A percentile compares a stretch with the other conserved stretches of the same genome.
Evolutionary conservation across 305 asterid species (phyloP).

Genomic region (Rubia balearica): DNA sequence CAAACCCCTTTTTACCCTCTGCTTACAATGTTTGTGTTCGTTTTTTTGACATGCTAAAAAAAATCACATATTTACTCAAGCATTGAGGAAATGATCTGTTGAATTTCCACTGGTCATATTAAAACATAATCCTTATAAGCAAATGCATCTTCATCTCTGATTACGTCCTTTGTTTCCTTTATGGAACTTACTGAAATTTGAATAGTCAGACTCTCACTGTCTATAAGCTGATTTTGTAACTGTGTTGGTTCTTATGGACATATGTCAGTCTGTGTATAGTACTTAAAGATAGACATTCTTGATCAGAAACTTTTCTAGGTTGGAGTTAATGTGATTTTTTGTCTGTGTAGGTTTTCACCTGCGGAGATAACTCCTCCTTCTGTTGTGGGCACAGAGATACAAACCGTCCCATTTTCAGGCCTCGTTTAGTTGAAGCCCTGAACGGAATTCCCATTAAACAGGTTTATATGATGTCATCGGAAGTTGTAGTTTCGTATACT

Average conservation of each 20-base stretch:
- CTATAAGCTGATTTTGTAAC: neutral
- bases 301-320: neutral
- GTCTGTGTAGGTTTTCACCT: slow-evolving; percentile 60
- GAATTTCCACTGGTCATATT: neutral
- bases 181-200: neutral
- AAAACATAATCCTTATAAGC: neutral
- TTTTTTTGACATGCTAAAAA: neutral
- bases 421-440: slow-evolving; percentile 64
- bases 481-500: neutral
- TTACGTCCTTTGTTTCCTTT: neutral
- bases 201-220: neutral
- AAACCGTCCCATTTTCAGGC: slow-evolving; percentile 64
- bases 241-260: neutral
- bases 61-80: neutral
- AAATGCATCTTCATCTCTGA: neutral
- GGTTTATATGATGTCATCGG: slow-evolving; percentile 26
- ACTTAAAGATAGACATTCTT: neutral
- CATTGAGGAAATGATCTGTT: neutral
- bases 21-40: neutral
- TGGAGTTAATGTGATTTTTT: slow-evolving; percentile 18
- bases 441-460: slow-evolving; percentile 65
- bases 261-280: neutral
- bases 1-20: slow-evolving; percentile 6
- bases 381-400: slow-evolving; percentile 79
- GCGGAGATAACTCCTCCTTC: slow-evolving; percentile 76